Evolutionary conservation across 768 basidiomycete species (phyloP), one percentile per base, ranked within the genome.

Genomic region (Hemileccinum impolitum): DNA sequence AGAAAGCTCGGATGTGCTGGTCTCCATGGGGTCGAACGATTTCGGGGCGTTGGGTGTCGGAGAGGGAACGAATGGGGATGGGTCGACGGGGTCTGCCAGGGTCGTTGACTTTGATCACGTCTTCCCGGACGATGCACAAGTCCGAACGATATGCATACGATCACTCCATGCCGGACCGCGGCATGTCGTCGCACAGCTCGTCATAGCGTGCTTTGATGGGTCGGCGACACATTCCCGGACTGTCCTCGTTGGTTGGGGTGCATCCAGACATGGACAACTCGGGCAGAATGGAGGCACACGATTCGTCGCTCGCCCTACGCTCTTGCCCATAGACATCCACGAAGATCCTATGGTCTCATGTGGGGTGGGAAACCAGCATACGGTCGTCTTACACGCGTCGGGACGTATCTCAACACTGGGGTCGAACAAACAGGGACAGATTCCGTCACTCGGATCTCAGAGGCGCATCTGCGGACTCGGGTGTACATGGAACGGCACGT

Each of bases 401-500:
- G 82, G 82, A 2, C 63, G 61, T 3, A 48, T 85, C 8, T 60
- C 70, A 0, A 72, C 70, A 1, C 60, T 85, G n/a, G 93, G 93
- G 15, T 85, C 87, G 4, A 78, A 90, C 59, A 71, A 78, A 43
- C 90, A 90, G 58, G 71, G 71, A 14, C 92, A 94, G 65, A 66
- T 87, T 31, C 59, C 72, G 30, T 71, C 66, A n/a, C 38, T 76
- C 34, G 52, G 53, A 12, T 37, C 43, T 17, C 47, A 71, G 23
- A 49, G 15, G 15, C 52, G 59, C 21, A 65, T 74, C 13, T 51
- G 48, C 32, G 52, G 56, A 10, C 65, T 85, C 26, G 76, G 69
- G 3, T 87, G 85, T 57, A 87, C 89, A 2, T 93, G 91, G 91
- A 89, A 87, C 52, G 85, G 87, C 11, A 86, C 87, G 10, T 90